Percentiles rank a stretch among this genome's conserved stretches.
Conservation (phyloP, 306 rosid genomes). For the Acacia melanoxylon region DNA sequence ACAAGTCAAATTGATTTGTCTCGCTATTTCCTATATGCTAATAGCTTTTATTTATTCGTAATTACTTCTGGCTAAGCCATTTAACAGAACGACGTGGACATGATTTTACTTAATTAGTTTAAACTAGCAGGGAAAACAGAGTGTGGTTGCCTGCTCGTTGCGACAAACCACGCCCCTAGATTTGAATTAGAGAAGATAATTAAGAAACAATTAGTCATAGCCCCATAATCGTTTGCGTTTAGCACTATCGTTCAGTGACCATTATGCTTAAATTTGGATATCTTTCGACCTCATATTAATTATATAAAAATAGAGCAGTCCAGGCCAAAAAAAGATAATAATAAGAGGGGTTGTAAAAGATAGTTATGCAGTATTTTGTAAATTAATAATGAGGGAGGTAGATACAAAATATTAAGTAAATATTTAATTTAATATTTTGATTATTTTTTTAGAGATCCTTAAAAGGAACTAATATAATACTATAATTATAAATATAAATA, state of each 20-base stretch:
- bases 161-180: not conserved
- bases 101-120: not conserved
- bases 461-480: no score
- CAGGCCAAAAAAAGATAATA: no score
- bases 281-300: not conserved
- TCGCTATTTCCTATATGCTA: not conserved
- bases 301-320: no score
- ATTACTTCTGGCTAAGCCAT: not conserved
- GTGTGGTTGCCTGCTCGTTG: not conserved
- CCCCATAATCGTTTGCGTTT: not conserved
- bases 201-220: not conserved
- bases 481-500: no score
- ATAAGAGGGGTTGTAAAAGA: no score
- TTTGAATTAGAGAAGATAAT: not conserved
- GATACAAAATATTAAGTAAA: no score
- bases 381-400: no score
- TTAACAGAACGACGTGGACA: not conserved
- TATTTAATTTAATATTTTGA: no score
- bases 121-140: not conserved
- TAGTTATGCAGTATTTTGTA: no score
- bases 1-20: not conserved
- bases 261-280: not conserved
- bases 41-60: not conserved
- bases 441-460: no score
- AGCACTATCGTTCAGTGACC: not conserved